These are phyloP conservation scores for Xylariales sp. DNA, from an alignment of 2,329 filamentous ascomycete genomes.

Conservation along the genomic window DNA sequence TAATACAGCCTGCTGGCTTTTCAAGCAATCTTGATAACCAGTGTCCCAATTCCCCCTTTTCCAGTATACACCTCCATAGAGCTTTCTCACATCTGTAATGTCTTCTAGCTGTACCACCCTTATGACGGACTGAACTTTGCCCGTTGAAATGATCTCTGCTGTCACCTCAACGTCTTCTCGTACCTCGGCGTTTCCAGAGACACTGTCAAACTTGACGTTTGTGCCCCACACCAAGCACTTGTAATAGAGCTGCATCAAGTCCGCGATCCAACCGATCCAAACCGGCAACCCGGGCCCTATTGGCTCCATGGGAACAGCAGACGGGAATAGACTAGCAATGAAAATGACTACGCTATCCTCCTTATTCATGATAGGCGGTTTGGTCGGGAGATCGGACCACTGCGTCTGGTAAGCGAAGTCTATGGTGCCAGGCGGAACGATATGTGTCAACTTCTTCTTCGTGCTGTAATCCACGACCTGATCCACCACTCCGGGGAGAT, in stretches of 20 bases:
- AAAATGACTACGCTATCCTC: slow-evolving; percentile 35
- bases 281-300: slow-evolving; percentile 29
- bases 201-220: slow-evolving; percentile 36
- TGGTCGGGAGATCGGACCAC: slow-evolving; percentile 30
- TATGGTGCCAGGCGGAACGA: slow-evolving; percentile 36
- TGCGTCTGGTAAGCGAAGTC: slow-evolving; percentile 49
- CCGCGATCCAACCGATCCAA: slow-evolving; percentile 33
- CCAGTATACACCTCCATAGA: slow-evolving; percentile 35
- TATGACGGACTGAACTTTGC: slow-evolving; percentile 38
- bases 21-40: slow-evolving; percentile 33
- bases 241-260: slow-evolving; percentile 35
- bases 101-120: slow-evolving; percentile 37
- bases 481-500: slow-evolving; percentile 40
- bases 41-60: slow-evolving; percentile 39
- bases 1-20: too few species aligned
- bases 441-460: slow-evolving; percentile 30
- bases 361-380: slow-evolving; percentile 33
- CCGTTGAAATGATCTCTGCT: slow-evolving; percentile 34
- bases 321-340: slow-evolving; percentile 33
- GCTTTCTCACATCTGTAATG: slow-evolving; percentile 35
- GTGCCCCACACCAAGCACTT: slow-evolving; percentile 39
- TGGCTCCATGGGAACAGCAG: slow-evolving; percentile 23
- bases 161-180: slow-evolving; percentile 38
- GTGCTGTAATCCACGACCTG: slow-evolving; percentile 46
- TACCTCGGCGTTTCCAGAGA: slow-evolving; percentile 38